Evolutionary conservation across 2,329 filamentous ascomycete species (phyloP).

Genomic region (Paradendryphiella salina): DNA sequence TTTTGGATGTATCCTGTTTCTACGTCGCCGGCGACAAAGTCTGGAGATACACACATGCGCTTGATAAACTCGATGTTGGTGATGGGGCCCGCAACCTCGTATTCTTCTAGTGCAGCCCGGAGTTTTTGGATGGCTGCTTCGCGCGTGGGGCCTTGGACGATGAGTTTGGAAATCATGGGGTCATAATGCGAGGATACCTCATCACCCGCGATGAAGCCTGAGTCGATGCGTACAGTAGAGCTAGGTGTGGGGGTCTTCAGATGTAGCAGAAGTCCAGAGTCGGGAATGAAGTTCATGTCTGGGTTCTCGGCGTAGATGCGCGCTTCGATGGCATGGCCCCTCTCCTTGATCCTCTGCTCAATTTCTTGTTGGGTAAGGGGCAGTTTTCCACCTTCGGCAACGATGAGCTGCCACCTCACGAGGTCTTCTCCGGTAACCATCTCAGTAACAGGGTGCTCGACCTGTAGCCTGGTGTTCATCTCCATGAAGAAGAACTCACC

Average conservation of each 20-base stretch:
- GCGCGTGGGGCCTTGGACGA: conserved; percentile 79
- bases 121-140: conserved; percentile 83
- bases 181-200: conserved; percentile 95
- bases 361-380: conserved; percentile 69
- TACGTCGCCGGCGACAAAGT: conserved; percentile 84
- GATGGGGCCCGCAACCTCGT: conserved; percentile 88
- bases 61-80: conserved; percentile 99
- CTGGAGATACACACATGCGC: conserved; percentile 75
- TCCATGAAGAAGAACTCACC: conserved; percentile 72
- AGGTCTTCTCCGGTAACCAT: conserved; percentile 76
- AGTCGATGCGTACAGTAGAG: conserved; percentile 83
- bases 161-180: conserved; percentile 98
- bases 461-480: conserved; percentile 82
- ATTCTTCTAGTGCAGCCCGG: conserved; percentile 76
- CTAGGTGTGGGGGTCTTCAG: conserved; percentile 71
- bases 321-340: conserved; percentile 90
- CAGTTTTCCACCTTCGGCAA: conserved; percentile 72
- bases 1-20: conserved; percentile 97
- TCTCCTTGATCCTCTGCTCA: conserved; percentile 68
- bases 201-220: conserved; percentile 88
- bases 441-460: conserved; percentile 93
- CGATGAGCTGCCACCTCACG: conserved; percentile 92
- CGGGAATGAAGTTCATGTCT: conserved; percentile 86
- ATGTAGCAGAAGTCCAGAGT: conserved; percentile 85
- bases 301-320: conserved; percentile 97